These are phyloP conservation scores for Trichomonas vaginalis DNA, from an alignment of 208 protist genomes.

Conservation along the genomic window DNA sequence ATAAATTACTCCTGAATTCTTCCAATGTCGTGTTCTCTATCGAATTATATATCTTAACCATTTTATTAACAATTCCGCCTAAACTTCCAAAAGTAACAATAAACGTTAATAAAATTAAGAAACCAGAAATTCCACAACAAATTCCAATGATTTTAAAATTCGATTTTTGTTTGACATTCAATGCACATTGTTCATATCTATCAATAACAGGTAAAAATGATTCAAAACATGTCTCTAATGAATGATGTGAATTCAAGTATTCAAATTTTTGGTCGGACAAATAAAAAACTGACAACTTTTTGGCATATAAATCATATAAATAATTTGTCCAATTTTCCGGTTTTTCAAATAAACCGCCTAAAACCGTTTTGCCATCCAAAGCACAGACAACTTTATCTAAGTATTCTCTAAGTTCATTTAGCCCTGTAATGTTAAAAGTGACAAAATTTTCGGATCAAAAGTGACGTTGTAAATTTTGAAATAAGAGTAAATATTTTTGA, in stretches of 20 bases:
- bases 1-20: background rate
- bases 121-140: background rate
- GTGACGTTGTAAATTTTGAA: background rate
- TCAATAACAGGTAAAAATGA: background rate
- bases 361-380: background rate
- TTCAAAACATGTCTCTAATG: background rate
- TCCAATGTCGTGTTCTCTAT: background rate
- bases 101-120: background rate
- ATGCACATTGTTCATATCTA: background rate
- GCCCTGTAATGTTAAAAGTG: background rate
- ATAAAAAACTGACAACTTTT: background rate
- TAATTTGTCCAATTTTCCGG: background rate
- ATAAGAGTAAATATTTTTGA: background rate
- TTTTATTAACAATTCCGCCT: background rate
- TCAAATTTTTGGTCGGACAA: background rate
- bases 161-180: background rate
- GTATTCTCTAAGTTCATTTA: background rate
- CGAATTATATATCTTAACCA: background rate
- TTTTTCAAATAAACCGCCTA: background rate
- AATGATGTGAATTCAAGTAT: background rate
- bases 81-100: background rate
- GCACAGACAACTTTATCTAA: background rate
- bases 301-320: background rate
- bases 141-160: background rate
- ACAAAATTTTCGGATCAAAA: background rate